Percentiles rank a stretch among this genome's conserved stretches.
These are phyloP conservation scores for Hypoxylon crocopeplum DNA, from an alignment of 495 filamentous ascomycete species.

Conservation along the genomic window DNA sequence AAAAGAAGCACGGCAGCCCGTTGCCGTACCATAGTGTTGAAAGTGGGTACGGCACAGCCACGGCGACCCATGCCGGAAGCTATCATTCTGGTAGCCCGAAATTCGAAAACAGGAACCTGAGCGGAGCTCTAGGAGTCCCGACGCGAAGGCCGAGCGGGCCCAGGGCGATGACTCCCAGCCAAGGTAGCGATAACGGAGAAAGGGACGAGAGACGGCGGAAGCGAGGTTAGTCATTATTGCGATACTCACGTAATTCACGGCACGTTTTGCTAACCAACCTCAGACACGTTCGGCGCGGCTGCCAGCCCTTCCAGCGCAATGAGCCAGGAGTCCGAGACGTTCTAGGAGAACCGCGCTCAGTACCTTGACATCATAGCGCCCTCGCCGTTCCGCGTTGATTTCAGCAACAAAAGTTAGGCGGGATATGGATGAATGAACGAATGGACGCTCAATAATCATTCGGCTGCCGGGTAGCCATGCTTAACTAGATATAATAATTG, in stretches of 20 bases:
- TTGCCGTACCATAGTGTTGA: constrained; percentile 56
- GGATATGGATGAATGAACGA: constrained; percentile 24
- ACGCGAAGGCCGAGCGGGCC: constrained; percentile 57
- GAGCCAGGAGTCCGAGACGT: constrained; percentile 60
- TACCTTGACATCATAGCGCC: constrained; percentile 33
- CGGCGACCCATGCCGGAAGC: constrained; percentile 53
- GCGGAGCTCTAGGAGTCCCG: constrained; percentile 49
- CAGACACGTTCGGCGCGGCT: constrained; percentile 62
- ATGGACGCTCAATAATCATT: constrained; percentile 20
- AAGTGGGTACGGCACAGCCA: constrained; percentile 54
- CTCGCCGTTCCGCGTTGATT: constrained; percentile 39
- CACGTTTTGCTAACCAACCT: background rate
- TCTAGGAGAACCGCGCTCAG: constrained; percentile 46
- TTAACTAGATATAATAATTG: constrained; percentile 35
- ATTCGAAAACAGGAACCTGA: constrained; percentile 56
- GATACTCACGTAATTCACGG: constrained; percentile 8
- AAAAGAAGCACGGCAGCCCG: constrained; percentile 48
- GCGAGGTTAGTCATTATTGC: constrained; percentile 50
- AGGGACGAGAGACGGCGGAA: constrained; percentile 53
- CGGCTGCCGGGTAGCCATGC: constrained; percentile 33
- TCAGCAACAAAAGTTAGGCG: constrained; percentile 28
- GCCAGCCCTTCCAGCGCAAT: constrained; percentile 44
- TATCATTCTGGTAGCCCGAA: constrained; percentile 49
- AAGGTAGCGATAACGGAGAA: constrained; percentile 46
- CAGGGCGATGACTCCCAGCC: constrained; percentile 59